phyloP scores from a whole-genome alignment of 1,139 yeast species.

The Kluyveromyces sp. region DNA sequence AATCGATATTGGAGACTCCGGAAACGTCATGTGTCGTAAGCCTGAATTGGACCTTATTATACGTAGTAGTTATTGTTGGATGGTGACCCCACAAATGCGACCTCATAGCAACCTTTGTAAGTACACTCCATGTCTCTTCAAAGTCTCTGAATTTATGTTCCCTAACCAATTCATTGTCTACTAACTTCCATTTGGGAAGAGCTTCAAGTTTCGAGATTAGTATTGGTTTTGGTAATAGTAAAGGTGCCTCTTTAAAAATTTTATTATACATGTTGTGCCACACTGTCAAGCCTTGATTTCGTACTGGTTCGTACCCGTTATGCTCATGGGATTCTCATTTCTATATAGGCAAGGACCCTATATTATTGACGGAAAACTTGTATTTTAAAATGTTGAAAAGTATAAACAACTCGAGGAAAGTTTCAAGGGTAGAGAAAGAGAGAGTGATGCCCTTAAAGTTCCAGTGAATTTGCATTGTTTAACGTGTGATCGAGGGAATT shows the following conservation, averaged over 20 bases:
- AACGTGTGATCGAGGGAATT: too few relatives aligned
- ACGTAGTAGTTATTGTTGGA: constrained; percentile 59
- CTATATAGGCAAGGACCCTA: too few relatives aligned
- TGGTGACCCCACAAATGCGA: constrained; percentile 64
- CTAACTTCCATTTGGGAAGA: constrained; percentile 16
- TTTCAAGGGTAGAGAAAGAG: background rate
- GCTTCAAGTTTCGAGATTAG: constrained; percentile 7
- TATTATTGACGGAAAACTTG: background rate
- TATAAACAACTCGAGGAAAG: background rate
- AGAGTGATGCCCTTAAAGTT: background rate
- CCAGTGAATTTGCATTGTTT: too few relatives aligned
- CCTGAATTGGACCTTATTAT: constrained; percentile 50
- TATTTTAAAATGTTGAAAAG: background rate
- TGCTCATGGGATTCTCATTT: too few relatives aligned
- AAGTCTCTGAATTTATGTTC: constrained; percentile 42
- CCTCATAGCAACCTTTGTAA: constrained; percentile 52
- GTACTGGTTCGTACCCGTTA: too few relatives aligned
- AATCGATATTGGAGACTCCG: constrained; percentile 50
- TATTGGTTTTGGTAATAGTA: constrained; percentile 9
- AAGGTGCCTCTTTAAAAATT: constrained; percentile 22
- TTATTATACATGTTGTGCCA: constrained; percentile 26
- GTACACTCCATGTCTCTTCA: constrained; percentile 58
- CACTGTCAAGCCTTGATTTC: background rate
- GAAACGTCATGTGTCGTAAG: constrained; percentile 65
- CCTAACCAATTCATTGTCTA: constrained; percentile 20